Evolutionary conservation across 805 yeast genomes (phyloP).

Genomic region (Suhomyces kilbournensis): DNA sequence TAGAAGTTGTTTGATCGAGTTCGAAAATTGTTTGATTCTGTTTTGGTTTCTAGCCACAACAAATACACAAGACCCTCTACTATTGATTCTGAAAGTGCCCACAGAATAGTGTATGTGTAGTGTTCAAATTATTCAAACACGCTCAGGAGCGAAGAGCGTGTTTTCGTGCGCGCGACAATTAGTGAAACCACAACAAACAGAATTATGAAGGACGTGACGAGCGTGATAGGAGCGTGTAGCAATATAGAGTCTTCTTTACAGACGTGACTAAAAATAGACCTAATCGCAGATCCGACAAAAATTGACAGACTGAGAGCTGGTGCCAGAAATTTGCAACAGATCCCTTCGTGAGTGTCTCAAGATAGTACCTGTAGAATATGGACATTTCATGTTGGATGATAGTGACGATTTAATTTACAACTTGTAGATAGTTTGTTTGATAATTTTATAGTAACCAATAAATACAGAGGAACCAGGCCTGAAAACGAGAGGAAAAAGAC

Average conservation of each 20-base stretch:
- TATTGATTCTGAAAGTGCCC: background rate
- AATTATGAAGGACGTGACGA: background rate
- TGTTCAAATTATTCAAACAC: background rate
- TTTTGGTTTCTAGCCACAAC: background rate
- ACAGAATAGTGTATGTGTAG: background rate
- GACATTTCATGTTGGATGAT: too few relatives aligned
- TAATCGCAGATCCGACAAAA: background rate
- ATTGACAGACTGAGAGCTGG: background rate
- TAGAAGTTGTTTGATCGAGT: too few relatives aligned
- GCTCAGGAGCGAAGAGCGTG: constrained; percentile 4
- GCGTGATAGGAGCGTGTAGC: background rate
- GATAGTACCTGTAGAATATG: too few relatives aligned
- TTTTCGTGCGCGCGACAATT: constrained; percentile 1
- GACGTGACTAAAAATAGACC: background rate
- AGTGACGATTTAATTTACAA: too few relatives aligned
- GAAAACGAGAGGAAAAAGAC: background rate
- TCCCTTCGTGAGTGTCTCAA: too few relatives aligned
- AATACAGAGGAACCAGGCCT: background rate
- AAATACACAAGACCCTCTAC: background rate
- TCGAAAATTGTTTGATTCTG: too few relatives aligned
- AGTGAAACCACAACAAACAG: background rate
- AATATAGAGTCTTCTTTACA: background rate
- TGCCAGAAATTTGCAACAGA: background rate
- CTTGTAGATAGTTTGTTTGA: background rate
- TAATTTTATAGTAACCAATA: background rate